These are phyloP conservation scores for Xerophyta viscosa DNA, from an alignment of 106 monocot species.

Conservation along the genomic window DNA sequence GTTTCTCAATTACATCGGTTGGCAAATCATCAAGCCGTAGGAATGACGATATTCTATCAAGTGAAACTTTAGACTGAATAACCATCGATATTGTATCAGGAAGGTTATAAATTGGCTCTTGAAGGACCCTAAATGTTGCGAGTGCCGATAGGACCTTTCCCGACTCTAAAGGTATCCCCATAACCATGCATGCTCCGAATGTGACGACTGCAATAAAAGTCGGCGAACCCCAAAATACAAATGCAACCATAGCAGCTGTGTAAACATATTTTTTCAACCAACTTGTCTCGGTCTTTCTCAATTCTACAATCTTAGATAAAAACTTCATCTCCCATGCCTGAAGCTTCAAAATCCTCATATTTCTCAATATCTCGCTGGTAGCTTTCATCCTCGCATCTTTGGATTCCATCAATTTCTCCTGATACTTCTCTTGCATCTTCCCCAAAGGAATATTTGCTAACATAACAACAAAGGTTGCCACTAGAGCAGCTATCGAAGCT, in stretches of 20 bases:
- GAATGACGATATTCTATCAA: slow-evolving; percentile 74
- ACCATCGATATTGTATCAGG: slow-evolving; percentile 69
- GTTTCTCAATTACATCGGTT: slow-evolving; percentile 39
- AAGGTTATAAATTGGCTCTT: slow-evolving; percentile 70
- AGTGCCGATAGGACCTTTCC: slow-evolving; percentile 87
- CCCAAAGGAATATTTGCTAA: slow-evolving; percentile 59
- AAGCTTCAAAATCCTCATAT: slow-evolving; percentile 94
- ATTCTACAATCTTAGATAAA: slow-evolving; percentile 52
- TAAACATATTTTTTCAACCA: slow-evolving; percentile 78
- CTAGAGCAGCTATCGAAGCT: slow-evolving; percentile 68
- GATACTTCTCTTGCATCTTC: slow-evolving; percentile 58
- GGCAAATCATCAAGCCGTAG: slow-evolving; percentile 61
- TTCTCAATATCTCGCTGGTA: slow-evolving; percentile 74
- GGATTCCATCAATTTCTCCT: slow-evolving; percentile 74
- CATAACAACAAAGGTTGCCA: slow-evolving; percentile 59
- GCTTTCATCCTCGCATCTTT: slow-evolving; percentile 90
- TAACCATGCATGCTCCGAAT: slow-evolving; percentile 67
- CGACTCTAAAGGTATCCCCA: slow-evolving; percentile 76
- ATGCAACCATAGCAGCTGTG: slow-evolving; percentile 40
- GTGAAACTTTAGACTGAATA: slow-evolving; percentile 76
- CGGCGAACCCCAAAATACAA: slow-evolving; percentile 67
- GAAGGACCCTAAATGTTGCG: slow-evolving; percentile 81
- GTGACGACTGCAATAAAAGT: slow-evolving; percentile 80
- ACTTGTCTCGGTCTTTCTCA: slow-evolving; percentile 51
- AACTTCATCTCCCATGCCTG: slow-evolving; percentile 99